Evolutionary conservation across 352 stramenopile species (phyloP).

Genomic region (Pelagophyceae sp.): DNA sequence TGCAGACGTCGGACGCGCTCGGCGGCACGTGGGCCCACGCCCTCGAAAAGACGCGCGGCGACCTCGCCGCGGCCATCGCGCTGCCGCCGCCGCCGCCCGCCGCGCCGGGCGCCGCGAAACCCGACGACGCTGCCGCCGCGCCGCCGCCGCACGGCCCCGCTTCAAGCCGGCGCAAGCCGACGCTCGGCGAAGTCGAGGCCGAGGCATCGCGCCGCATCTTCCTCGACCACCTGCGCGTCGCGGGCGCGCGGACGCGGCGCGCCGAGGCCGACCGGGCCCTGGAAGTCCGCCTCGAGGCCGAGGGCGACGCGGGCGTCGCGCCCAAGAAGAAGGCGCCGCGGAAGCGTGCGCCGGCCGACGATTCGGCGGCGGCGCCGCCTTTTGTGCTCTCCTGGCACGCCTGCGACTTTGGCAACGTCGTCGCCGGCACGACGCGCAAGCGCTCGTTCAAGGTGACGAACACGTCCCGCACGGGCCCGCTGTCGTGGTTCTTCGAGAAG

Average conservation of each 20-base stretch:
- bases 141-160: conserved; percentile 3
- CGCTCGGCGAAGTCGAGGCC: conserved; percentile 39
- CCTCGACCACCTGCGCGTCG: conserved; percentile 57
- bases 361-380: conserved; percentile 21
- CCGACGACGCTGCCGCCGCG: conserved; percentile 13
- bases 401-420: conserved; percentile 84
- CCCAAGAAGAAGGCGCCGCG: not conserved
- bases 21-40: not conserved
- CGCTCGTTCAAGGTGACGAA: conserved; percentile 83
- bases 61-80: not conserved
- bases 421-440: conserved; percentile 75
- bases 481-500: conserved; percentile 81
- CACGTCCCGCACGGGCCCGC: conserved; percentile 57
- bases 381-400: conserved; percentile 79
- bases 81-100: conserved; percentile 18
- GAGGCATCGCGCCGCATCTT: conserved; percentile 64
- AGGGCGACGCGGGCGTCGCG: conserved; percentile 15
- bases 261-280: not conserved
- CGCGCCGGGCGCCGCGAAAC: not conserved
- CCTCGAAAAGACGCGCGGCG: not conserved
- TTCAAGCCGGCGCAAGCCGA: not conserved
- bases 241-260: not conserved
- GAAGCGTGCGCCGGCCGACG: not conserved
- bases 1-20: not conserved
- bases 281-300: conserved; percentile 17